Base-by-base conservation (phyloP, 495 filamentous ascomycete species). In the Apodospora peruviana region DNA sequence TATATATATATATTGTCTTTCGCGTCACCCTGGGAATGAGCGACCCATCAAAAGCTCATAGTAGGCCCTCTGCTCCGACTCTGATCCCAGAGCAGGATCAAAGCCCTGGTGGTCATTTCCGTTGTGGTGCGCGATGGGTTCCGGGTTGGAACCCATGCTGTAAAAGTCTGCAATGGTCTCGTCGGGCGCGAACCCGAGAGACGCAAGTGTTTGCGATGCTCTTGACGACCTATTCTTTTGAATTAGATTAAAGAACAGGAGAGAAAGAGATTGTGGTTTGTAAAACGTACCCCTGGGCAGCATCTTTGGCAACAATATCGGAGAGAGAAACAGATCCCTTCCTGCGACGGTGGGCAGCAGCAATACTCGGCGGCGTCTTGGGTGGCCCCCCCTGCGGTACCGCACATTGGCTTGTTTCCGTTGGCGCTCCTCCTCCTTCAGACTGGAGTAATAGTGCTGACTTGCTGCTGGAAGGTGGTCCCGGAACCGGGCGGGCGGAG, bases 31-130 rank as follows among this genome's bases (percentile, higher is more conserved):
- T 0, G 48, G 52, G 32, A 66, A 66, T 1, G 54, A 45, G 25
- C 61, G 51, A 5, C 65, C 65, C 65, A 68, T 68, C 10, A 68
- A 55, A 2, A 68, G 50, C 57, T 68, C 65, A 32, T 68, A 68
- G 32, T 62, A 68, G 7, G 60, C 60, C 34, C 60, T 53, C 53
- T 68, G 65, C 41, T 68, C 65, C 0, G 52, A 55, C 48, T 68
- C 65, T 25, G 37, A 54, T 21, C 64, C 64, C 3, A 67, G 50
- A 16, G 59, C 53, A 0, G 60, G 58, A 23, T 67, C 64, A 35
- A 60, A 55, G n/a, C n/a, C n/a, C n/a, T n/a, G n/a, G n/a, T n/a
- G n/a, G 17, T 59, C 60, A 4, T 50, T 44, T 12, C 52, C 47
- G 43, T 41, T 53, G 4, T 38, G 45, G 34, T 57, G 55, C 3